These are phyloP conservation scores for Aspergillus quadrilineatus DNA, from an alignment of 2,329 filamentous ascomycete genomes.

Conservation along the genomic window DNA sequence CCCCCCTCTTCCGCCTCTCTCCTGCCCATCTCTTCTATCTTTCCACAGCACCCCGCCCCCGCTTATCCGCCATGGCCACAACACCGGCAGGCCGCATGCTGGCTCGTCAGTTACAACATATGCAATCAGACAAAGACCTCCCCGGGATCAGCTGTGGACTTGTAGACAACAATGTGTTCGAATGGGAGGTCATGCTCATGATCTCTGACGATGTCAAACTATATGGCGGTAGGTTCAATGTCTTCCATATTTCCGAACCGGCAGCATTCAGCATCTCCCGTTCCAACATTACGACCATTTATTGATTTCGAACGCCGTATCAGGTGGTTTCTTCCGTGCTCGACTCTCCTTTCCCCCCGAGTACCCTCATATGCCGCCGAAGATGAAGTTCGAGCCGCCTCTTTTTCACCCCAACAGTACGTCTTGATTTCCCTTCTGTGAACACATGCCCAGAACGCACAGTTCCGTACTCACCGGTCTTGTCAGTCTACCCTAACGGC, in stretches of 20 bases:
- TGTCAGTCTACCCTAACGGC: constrained; percentile 74
- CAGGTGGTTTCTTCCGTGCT: constrained; percentile 90
- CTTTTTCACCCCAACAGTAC: constrained; percentile 90
- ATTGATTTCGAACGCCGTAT: neutral
- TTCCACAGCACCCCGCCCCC: constrained; percentile 5
- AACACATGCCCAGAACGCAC: neutral
- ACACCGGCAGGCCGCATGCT: constrained; percentile 62
- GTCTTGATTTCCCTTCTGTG: constrained; percentile 22
- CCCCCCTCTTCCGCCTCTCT: constrained; percentile 1
- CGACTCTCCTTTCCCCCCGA: constrained; percentile 76
- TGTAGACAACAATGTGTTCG: constrained; percentile 81
- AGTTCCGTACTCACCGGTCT: neutral
- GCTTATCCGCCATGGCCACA: constrained; percentile 39
- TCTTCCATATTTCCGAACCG: too few species aligned
- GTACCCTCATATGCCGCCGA: constrained; percentile 86
- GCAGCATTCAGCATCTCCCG: too few species aligned
- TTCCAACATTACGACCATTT: neutral
- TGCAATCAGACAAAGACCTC: constrained; percentile 87
- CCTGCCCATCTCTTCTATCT: neutral
- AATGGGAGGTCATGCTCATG: constrained; percentile 99
- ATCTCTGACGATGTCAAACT: constrained; percentile 90
- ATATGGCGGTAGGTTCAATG: constrained; percentile 70
- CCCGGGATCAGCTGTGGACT: constrained; percentile 92
- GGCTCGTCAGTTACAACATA: constrained; percentile 84
- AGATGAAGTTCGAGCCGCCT: constrained; percentile 79